Conservation (phyloP, 371 early-diverging fungal genomes). For the Actinomortierella wolfii region DNA sequence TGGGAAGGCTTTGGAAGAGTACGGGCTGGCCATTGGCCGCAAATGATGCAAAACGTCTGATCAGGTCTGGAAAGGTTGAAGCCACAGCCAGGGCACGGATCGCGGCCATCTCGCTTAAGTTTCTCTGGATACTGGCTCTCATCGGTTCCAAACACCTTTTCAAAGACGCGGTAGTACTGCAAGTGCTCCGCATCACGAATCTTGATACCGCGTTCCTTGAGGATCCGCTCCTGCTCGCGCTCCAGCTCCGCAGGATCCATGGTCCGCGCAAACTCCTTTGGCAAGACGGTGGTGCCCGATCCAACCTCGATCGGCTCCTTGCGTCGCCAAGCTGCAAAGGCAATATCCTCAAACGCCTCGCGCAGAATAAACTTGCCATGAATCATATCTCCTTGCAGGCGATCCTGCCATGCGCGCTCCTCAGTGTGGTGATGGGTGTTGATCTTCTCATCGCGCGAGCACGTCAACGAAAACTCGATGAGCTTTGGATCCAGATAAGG, state of each 20-base stretch:
- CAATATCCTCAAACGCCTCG: constrained; percentile 54
- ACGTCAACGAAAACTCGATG: constrained; percentile 52
- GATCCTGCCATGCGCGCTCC: constrained; percentile 41
- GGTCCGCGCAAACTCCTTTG: constrained; percentile 45
- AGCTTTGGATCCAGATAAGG: constrained; percentile 54
- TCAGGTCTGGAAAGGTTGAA: constrained; percentile 50
- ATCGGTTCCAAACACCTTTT: constrained; percentile 40
- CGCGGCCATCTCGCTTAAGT: constrained; percentile 46
- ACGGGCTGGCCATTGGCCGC: constrained; percentile 62
- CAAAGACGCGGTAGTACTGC: constrained; percentile 54
- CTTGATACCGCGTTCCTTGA: constrained; percentile 45
- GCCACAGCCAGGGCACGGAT: constrained; percentile 58
- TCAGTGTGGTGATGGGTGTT: constrained; percentile 23
- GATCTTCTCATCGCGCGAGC: constrained; percentile 46
- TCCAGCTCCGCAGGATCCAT: constrained; percentile 28
- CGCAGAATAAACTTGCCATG: constrained; percentile 61
- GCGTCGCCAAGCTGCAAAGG: constrained; percentile 53
- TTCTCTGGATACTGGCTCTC: constrained; percentile 18
- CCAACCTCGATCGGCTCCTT: constrained; percentile 67
- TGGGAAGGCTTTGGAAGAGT: too few relatives aligned
- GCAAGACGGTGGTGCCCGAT: constrained; percentile 53
- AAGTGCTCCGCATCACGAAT: constrained; percentile 60
- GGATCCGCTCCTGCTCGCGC: constrained; percentile 31
- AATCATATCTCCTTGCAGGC: constrained; percentile 31
- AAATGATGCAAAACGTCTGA: constrained; percentile 58